Evolutionary conservation across 441 rosid genomes (phyloP).

Genomic region (Macaranga tanarius): DNA sequence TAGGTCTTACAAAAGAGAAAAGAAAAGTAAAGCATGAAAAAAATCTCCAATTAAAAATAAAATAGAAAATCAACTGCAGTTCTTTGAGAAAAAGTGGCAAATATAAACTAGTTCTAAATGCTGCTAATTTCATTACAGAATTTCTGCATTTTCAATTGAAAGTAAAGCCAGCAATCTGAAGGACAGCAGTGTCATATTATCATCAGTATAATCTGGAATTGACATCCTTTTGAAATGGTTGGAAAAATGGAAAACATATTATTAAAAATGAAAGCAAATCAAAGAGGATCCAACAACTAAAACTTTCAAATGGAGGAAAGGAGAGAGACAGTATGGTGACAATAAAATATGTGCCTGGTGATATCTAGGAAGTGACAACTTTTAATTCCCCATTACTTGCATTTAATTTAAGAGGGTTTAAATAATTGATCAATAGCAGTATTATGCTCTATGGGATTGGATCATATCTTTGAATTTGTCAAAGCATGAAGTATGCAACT

Average conservation of each 20-base stretch:
- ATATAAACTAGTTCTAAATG: not conserved
- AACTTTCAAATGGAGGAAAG: too few species aligned
- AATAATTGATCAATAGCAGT: too few species aligned
- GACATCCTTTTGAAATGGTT: too few species aligned
- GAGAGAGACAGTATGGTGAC: too few species aligned
- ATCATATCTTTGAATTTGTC: not conserved
- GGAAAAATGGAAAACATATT: too few species aligned
- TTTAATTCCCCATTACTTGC: too few species aligned
- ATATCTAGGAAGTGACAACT: too few species aligned
- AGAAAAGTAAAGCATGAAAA: not conserved
- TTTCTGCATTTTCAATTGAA: not conserved
- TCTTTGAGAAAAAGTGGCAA: not conserved
- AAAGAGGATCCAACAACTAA: too few species aligned
- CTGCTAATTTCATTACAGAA: not conserved
- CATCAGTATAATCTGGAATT: not conserved
- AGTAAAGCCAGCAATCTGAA: not conserved
- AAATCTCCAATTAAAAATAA: not conserved
- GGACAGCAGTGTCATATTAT: not conserved
- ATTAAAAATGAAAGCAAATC: too few species aligned
- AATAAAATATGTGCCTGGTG: too few species aligned
- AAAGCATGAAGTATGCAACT: not conserved
- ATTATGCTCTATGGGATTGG: too few species aligned
- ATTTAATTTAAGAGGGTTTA: too few species aligned
- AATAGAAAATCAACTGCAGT: not conserved
- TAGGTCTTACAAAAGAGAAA: constrained; percentile 4